Conservation (phyloP, 2,329 filamentous ascomycete genomes). For the Madurella fahalii region DNA sequence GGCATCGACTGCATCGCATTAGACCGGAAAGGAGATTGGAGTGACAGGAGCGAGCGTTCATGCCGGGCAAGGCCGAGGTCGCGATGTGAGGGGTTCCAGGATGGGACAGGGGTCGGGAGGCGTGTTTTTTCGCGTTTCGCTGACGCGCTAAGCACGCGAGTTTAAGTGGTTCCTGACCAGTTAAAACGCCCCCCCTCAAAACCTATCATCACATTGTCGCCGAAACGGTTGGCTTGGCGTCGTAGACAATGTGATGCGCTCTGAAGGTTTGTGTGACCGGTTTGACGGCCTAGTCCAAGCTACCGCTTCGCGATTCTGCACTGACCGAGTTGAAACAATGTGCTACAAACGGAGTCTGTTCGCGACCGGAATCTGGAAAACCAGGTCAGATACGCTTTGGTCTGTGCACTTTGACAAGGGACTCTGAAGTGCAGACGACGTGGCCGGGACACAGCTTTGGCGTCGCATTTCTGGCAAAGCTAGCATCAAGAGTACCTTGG, state of each 20-base stretch:
- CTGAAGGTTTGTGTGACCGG: no score
- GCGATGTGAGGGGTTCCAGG: neutral
- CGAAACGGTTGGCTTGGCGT: neutral
- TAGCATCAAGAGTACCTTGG: neutral
- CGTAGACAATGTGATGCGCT: no score
- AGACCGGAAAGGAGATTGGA: neutral
- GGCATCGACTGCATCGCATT: neutral
- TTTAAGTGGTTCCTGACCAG: constrained; percentile 18
- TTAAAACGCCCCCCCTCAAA: neutral
- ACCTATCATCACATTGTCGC: neutral
- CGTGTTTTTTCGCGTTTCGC: constrained; percentile 22
- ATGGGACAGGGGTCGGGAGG: neutral
- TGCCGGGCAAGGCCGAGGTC: neutral
- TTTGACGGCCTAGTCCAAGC: no score
- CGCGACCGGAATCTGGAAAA: constrained; percentile 5
- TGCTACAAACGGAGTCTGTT: neutral
- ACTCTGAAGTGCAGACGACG: neutral
- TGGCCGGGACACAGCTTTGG: neutral
- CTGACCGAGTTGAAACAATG: neutral
- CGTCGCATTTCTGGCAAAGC: constrained; percentile 3
- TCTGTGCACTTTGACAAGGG: neutral
- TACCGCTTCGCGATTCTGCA: no score
- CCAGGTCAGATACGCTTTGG: neutral
- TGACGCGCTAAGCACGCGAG: constrained; percentile 8
- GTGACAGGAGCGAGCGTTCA: neutral